Base-by-base conservation (phyloP, 1,139 yeast species). In the Nakaseomyces bracarensis region DNA sequence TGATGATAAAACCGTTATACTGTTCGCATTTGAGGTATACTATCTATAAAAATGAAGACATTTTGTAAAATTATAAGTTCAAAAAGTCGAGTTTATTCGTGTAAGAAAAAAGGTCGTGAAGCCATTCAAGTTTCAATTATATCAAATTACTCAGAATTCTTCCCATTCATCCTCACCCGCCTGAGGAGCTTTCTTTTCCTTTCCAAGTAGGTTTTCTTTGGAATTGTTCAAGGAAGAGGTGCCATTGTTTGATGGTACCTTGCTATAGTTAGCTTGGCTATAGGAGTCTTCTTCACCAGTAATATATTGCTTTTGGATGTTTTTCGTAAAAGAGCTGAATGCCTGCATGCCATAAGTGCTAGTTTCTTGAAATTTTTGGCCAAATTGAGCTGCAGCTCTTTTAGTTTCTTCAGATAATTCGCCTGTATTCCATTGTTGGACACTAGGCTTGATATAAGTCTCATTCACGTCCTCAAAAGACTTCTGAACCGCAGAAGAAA, bases 381-480 rank as follows among this genome's bases (percentile, higher is more conserved):
- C 96, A 68, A 89, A 91, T 67, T 91, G 97, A 46, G 87, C 82
- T 76, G 93, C 84, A 21, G 97, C 98, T 55, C 85, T 75, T 51
- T 75, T 79, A 8, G 97, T 91, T 58, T 87, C 95, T 43, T 65
- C 68, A 26, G 91, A 77, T 37, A 85, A 64, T 49, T 89, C 96
- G 49, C 84, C 78, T 47, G 82, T 86, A 46, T 86, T 83, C 50
- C 91, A 69, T 55, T 83, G 87, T 55, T 77, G 79, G 60, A 86
- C 74, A 36, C 93, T 78, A 14, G 98, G 98, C 61, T 84, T 85
- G 53, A 91, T 86, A 46, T 87, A 94, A 6, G 80, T 67, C 53
- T 87, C 95, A 54, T 83, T 82, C 36, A 93, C 95, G 52, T 87
- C 96, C 48, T 71, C 77, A 10, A 87, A 81, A 1, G 93, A 82